Evolutionary conservation across 225 moss, liverwort and hornwort genomes (phyloP).

Genomic region (Thuidium tamariscinum): DNA sequence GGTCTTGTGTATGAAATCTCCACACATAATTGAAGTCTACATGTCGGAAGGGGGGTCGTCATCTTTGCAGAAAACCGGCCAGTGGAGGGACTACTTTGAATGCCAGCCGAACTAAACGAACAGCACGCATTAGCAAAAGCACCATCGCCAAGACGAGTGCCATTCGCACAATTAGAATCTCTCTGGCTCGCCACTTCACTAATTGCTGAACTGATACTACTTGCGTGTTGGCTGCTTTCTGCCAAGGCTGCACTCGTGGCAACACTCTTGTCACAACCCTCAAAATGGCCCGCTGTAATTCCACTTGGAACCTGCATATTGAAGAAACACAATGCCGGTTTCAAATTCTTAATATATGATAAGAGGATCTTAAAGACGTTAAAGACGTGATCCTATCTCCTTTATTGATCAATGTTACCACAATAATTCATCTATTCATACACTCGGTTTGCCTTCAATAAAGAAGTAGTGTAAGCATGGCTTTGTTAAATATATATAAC

Average conservation of each 20-base stretch:
- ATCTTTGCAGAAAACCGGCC: slow-evolving; percentile 2
- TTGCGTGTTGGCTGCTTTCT: slow-evolving; percentile 42
- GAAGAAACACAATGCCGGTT: not conserved
- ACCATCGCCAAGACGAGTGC: slow-evolving; percentile 27
- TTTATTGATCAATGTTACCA: not conserved
- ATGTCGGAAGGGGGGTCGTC: not conserved
- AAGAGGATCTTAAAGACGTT: not conserved
- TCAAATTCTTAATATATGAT: not conserved
- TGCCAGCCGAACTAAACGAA: slow-evolving; percentile 33
- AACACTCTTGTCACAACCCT: slow-evolving; percentile 30
- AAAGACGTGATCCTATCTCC: not conserved
- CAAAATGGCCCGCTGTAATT: slow-evolving; percentile 44
- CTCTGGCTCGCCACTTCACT: slow-evolving; percentile 33
- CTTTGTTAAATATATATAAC: not conserved
- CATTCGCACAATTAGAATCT: slow-evolving; percentile 32
- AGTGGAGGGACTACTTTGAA: slow-evolving; percentile 7
- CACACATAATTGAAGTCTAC: not conserved
- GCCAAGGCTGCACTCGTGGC: slow-evolving; percentile 47
- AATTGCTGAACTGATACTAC: slow-evolving; percentile 25
- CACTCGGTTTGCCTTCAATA: not conserved
- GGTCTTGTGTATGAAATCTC: not conserved
- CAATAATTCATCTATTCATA: not conserved
- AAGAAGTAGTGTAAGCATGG: not conserved
- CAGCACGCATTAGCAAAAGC: slow-evolving; percentile 30
- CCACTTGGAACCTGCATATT: slow-evolving; percentile 49